Percentiles rank a stretch among this genome's conserved stretches.
phyloP scores from a whole-genome alignment of 2,329 filamentous ascomycete species.

The Phaeosphaeria sp. region DNA sequence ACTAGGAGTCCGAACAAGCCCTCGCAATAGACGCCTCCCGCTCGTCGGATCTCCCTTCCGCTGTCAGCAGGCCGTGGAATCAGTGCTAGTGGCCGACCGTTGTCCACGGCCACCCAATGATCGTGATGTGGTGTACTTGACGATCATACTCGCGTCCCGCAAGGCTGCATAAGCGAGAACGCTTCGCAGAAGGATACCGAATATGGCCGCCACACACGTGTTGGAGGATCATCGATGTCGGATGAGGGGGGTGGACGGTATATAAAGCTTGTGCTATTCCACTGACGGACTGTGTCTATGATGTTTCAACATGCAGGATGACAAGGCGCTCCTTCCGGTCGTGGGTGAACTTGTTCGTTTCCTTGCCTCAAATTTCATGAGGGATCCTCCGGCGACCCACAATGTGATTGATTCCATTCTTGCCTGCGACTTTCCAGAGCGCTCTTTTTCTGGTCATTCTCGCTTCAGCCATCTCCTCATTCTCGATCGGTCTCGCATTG shows the following conservation, averaged over 20 bases:
- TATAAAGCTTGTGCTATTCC: not conserved
- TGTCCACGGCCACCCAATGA: not conserved
- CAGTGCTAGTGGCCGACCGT: not conserved
- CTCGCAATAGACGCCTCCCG: not conserved
- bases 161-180: slow-evolving; percentile 3
- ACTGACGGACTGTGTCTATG: too few species aligned
- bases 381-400: too few species aligned
- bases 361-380: too few species aligned
- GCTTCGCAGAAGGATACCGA: slow-evolving; percentile 1
- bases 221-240: not conserved
- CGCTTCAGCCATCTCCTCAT: too few species aligned
- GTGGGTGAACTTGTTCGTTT: too few species aligned
- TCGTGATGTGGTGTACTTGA: not conserved
- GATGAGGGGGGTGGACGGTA: not conserved
- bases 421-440: too few species aligned
- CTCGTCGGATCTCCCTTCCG: not conserved
- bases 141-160: not conserved
- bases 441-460: too few species aligned
- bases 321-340: too few species aligned
- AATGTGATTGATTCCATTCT: too few species aligned
- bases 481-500: too few species aligned
- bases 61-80: not conserved
- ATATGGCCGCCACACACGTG: slow-evolving; percentile 1
- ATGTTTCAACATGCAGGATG: too few species aligned
- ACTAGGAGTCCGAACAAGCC: not conserved